A percentile compares a stretch with the other conserved stretches of the same genome.
These are phyloP conservation scores for Vitis rotundifolia DNA, from an alignment of 164 flowering plant species.

Conservation along the genomic window DNA sequence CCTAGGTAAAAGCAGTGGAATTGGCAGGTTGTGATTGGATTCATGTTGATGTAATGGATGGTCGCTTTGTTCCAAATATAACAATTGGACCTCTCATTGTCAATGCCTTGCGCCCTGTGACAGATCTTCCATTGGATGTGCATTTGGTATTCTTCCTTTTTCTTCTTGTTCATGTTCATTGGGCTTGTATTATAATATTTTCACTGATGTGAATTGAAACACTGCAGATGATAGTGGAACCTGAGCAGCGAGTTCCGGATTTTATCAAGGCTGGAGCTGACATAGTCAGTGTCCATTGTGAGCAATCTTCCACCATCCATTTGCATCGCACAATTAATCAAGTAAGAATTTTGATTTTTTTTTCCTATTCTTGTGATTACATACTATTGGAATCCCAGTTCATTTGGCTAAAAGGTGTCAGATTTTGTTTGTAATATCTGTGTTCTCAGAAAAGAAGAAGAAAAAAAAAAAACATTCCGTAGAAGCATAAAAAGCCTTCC, in stretches of 20 bases:
- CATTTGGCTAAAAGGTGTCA: neutral
- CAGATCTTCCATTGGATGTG: conserved; percentile 96
- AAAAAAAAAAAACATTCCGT: no score
- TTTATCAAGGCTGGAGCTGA: conserved; percentile 99
- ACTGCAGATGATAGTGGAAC: conserved; percentile 97
- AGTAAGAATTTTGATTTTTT: conserved; percentile 39
- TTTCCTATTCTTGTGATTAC: neutral
- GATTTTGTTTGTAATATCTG: neutral
- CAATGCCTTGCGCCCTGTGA: conserved; percentile 95
- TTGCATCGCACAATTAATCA: conserved; percentile 84
- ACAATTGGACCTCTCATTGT: conserved; percentile 98
- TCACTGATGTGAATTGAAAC: conserved; percentile 16
- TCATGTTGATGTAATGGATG: conserved; percentile 99
- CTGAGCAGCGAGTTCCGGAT: conserved; percentile 93
- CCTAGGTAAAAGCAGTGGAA: conserved; percentile 97
- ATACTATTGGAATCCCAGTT: neutral
- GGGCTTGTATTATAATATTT: neutral
- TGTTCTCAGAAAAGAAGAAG: neutral
- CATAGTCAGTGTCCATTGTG: conserved; percentile 95
- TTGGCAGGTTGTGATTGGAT: conserved; percentile 99
- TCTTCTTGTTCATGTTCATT: neutral
- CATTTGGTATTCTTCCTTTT: conserved; percentile 67
- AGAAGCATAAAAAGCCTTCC: neutral
- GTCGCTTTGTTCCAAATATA: conserved; percentile 97
- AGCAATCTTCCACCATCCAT: conserved; percentile 94